A percentile compares a stretch with the other conserved stretches of the same genome.
phyloP scores from a whole-genome alignment of 352 stramenopile genomes.

The Phytophthora foliorum region DNA sequence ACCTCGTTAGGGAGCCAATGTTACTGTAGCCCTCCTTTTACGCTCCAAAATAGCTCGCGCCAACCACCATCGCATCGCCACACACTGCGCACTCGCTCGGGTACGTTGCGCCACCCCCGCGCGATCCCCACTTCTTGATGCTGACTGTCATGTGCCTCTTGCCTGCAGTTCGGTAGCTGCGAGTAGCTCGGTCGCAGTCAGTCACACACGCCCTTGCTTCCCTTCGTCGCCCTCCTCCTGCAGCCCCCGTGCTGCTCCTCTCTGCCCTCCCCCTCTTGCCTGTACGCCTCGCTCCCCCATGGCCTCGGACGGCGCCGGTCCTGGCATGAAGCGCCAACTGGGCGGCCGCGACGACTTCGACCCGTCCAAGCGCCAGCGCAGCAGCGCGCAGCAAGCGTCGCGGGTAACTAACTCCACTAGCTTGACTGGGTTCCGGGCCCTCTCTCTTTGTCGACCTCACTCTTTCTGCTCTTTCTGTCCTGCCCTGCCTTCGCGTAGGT shows the following conservation, averaged over 20 bases:
- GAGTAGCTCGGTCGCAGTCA: background rate
- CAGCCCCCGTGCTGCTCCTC: background rate
- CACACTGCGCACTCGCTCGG: background rate
- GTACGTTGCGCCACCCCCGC: background rate
- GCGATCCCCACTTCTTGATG: background rate
- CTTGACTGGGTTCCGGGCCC: constrained; percentile 19
- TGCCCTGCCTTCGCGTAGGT: constrained; percentile 50
- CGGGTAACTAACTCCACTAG: constrained; percentile 46
- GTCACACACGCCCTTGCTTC: background rate
- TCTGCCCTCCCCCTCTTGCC: constrained; percentile 10
- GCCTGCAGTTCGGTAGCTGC: background rate
- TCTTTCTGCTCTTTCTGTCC: constrained; percentile 32
- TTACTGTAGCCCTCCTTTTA: constrained; percentile 33
- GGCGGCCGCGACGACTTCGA: constrained; percentile 41
- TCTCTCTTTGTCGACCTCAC: constrained; percentile 12
- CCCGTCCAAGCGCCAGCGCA: constrained; percentile 50
- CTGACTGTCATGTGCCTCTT: background rate
- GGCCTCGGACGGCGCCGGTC: constrained; percentile 17
- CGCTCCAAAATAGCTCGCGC: constrained; percentile 16
- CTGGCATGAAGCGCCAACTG: constrained; percentile 60
- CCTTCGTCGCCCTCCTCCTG: background rate
- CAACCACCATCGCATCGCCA: background rate
- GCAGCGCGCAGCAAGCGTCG: constrained; percentile 46
- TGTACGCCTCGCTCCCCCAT: constrained; percentile 21
- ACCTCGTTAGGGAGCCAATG: too few species aligned